Percentiles rank a stretch among this genome's conserved stretches.
Evolutionary conservation across 345 rosid species (phyloP).

Genomic region (Zanthoxylum bungeanum): DNA sequence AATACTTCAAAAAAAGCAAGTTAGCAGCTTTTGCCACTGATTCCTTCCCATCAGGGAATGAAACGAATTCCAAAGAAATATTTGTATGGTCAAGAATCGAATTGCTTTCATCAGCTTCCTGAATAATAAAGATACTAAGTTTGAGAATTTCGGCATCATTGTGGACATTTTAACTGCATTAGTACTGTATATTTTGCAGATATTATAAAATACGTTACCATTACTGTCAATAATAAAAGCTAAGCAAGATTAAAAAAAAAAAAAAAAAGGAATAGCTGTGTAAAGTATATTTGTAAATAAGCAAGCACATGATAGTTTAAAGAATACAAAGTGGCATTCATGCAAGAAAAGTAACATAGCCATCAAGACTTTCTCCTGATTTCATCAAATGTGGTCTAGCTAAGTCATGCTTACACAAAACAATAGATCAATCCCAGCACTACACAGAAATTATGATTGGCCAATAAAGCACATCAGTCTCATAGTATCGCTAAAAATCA

Average conservation of each 20-base stretch:
- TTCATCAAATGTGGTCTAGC: neutral
- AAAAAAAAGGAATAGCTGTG: too few relatives aligned
- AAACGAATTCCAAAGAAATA: constrained; percentile 60
- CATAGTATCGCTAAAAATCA: neutral
- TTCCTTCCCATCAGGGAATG: too few relatives aligned
- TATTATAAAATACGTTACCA: neutral
- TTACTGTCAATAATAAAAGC: neutral
- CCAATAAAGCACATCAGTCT: neutral
- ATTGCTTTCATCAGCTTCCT: constrained; percentile 48
- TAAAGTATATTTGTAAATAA: neutral
- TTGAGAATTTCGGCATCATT: constrained; percentile 8
- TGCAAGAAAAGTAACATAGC: neutral
- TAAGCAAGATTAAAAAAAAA: too few relatives aligned
- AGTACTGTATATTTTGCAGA: neutral
- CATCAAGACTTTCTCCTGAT: neutral
- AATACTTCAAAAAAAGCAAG: constrained; percentile 48
- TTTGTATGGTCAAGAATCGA: constrained; percentile 18
- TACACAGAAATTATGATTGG: neutral
- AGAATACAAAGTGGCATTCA: neutral
- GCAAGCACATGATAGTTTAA: neutral
- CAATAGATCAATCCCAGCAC: neutral
- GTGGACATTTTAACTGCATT: constrained; percentile 3
- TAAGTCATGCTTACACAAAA: neutral
- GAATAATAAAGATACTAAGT: constrained; percentile 5
- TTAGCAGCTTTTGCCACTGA: constrained; percentile 87